These are phyloP conservation scores for Phytophthora aleatoria DNA, from an alignment of 352 stramenopile genomes.

Conservation along the genomic window DNA sequence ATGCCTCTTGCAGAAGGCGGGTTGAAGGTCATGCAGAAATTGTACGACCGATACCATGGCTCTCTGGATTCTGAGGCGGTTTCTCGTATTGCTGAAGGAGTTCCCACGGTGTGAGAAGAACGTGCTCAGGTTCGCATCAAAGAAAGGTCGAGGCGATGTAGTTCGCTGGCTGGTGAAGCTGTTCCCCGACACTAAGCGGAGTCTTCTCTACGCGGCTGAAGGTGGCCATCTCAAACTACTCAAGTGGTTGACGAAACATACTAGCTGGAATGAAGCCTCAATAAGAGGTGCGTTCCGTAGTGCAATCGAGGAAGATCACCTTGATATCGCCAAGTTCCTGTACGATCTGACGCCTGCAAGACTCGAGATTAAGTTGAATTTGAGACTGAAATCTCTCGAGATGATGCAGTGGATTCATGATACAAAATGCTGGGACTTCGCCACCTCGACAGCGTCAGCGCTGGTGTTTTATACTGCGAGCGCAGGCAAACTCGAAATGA, in stretches of 20 bases:
- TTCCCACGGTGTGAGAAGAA: neutral
- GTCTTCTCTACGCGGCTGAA: neutral
- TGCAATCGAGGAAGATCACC: neutral
- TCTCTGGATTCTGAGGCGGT: neutral
- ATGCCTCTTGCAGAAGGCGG: neutral
- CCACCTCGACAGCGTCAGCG: too few species aligned
- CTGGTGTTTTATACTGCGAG: too few species aligned
- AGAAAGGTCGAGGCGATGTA: neutral
- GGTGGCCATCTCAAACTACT: neutral
- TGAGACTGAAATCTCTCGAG: neutral
- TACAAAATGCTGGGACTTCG: too few species aligned
- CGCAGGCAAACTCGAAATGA: too few species aligned
- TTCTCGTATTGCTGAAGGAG: neutral
- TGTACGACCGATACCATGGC: neutral
- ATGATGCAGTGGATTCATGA: too few species aligned
- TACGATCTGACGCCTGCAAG: neutral
- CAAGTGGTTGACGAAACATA: neutral
- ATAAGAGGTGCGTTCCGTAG: neutral
- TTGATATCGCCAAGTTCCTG: neutral
- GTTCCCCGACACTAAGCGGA: neutral
- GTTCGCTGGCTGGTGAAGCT: neutral
- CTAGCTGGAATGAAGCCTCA: neutral
- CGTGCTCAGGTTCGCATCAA: too few species aligned
- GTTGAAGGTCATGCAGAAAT: slow-evolving; percentile 5
- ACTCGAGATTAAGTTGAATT: neutral